Base-by-base conservation (phyloP, 176 grass and related monocot species). In the Rhynchospora pubera region DNA sequence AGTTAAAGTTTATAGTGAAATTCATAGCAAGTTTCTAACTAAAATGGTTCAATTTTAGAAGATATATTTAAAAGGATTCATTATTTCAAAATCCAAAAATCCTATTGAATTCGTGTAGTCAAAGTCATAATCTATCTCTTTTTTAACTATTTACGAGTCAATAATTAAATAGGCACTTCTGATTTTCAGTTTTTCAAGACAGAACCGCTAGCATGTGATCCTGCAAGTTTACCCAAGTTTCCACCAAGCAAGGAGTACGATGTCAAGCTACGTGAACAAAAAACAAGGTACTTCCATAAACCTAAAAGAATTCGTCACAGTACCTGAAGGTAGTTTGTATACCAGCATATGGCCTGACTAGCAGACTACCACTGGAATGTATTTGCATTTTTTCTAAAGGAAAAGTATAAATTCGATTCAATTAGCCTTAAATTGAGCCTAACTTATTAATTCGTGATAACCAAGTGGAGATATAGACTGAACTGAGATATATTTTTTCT, bases 191-290 rank as follows among this genome's bases (percentile, higher is more conserved):
- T 93, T 85, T 92, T 97, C 80, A 91, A 59, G 81, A 87, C 84
- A 26, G 85, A 85, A 72, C 91, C 91, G 57, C 39, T 89, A 82
- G 75, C 94, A 51, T 97, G 89, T 18, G 89, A 97, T 63, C 89
- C 84, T 84, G 89, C 94, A 52, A 86, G 65, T 76, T 86, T 97
- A 74, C 89, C 94, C 1, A 97, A 86, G 82, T 91, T 90, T 87
- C 88, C 94, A 77, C 91, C 94, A 91, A 97, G 91, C 86, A 97
- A 97, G 85, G 94, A 97, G 83, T 97, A 94, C 61, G 89, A 94
- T 83, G 86, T 84, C 39, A 97, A 90, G 77, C 86, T 97, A 46
- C 87, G 82, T 57, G 85, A 93, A 78, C 89, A 93, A 68, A 91
- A 91, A 88, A 85, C 75, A 22, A 89, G 89, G 79, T 82, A 52